Base-by-base conservation (phyloP, 2,329 filamentous ascomycete genomes). In the Penicillium sp. region DNA sequence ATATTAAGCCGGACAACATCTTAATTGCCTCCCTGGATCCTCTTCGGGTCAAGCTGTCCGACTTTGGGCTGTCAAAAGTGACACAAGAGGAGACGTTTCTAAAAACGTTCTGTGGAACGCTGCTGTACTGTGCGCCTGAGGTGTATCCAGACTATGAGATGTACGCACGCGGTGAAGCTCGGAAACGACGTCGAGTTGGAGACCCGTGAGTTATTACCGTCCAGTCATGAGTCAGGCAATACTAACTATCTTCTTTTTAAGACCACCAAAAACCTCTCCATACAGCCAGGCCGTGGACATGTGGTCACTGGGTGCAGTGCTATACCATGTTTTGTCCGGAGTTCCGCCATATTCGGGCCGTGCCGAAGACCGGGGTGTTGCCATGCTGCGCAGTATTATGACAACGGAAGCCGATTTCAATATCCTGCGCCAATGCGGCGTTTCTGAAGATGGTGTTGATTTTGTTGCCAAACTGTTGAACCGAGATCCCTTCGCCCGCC, bases 1-100 rank as follows among this genome's bases (percentile, higher is more conserved):
- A 99, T 73, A 92, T 99, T 70, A 99, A 99, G 72, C 95, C 95
- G 0, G 95, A 99, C 79, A 99, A 99, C 69, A 97, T 99, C 59
- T 81, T 99, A 41, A 90, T 98, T 63, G 82, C 87, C 11, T 88
- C 86, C 1, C 72, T 85, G 10, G 80, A 88, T 6, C 92, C 93
- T 0, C 84, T 96, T 48, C 81, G 85, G 14, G 89, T 98, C 66
- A 98, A 99, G 75, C 80, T 99, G 14, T 96, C 95, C 0, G 95
- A 99, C 71, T 99, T 99, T 77, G 95, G 95, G 3, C 78, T 99
- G 5, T 98, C 95, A 2, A 99, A 99, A 72, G 93, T 96, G 73
- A 88, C 96, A 46, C 89, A 92, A 60, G 91, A 91, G 63, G 89
- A 96, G 67, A 97, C 93, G 0, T 97, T 97, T 68, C 79, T 98